Evolutionary conservation across 1,284 basidiomycete genomes (phyloP).

Genomic region (Cutaneotrichosporon curvatum): DNA sequence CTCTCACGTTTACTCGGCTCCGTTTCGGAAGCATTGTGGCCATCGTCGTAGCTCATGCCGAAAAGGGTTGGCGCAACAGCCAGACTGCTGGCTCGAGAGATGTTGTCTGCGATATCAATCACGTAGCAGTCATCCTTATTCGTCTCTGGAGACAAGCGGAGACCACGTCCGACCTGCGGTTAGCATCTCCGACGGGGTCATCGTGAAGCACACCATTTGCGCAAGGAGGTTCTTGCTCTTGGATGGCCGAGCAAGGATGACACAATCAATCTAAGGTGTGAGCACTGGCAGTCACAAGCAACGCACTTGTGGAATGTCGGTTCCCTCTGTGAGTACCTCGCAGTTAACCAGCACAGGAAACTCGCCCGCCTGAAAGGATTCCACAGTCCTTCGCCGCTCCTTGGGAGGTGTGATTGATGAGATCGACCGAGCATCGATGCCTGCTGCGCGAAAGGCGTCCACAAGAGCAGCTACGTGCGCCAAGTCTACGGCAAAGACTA

Average conservation of each 20-base stretch:
- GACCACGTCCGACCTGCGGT: conserved; percentile 77
- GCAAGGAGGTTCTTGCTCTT: conserved; percentile 80
- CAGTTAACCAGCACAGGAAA: conserved; percentile 91
- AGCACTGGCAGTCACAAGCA: neutral
- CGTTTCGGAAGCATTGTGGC: no score
- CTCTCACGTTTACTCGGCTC: neutral
- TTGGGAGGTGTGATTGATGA: conserved; percentile 61
- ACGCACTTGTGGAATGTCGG: conserved; percentile 68
- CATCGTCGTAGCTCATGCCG: conserved; percentile 68
- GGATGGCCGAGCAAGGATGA: conserved; percentile 79
- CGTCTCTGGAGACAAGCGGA: conserved; percentile 73
- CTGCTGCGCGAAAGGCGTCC: conserved; percentile 62
- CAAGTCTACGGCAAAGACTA: conserved; percentile 85
- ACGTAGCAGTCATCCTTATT: conserved; percentile 80
- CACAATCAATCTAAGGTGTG: conserved; percentile 64
- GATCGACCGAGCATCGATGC: conserved; percentile 79
- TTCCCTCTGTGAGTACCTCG: conserved; percentile 84
- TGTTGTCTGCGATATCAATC: conserved; percentile 84
- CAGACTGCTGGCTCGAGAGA: conserved; percentile 62
- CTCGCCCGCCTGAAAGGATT: conserved; percentile 61
- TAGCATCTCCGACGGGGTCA: neutral
- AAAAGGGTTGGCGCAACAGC: conserved; percentile 77
- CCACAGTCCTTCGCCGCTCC: conserved; percentile 62
- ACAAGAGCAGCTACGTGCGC: conserved; percentile 75
- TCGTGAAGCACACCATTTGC: conserved; percentile 67